A percentile compares a stretch with the other conserved stretches of the same genome.
Evolutionary conservation across 805 yeast species (phyloP).

Genomic region (Ogataea corticis): DNA sequence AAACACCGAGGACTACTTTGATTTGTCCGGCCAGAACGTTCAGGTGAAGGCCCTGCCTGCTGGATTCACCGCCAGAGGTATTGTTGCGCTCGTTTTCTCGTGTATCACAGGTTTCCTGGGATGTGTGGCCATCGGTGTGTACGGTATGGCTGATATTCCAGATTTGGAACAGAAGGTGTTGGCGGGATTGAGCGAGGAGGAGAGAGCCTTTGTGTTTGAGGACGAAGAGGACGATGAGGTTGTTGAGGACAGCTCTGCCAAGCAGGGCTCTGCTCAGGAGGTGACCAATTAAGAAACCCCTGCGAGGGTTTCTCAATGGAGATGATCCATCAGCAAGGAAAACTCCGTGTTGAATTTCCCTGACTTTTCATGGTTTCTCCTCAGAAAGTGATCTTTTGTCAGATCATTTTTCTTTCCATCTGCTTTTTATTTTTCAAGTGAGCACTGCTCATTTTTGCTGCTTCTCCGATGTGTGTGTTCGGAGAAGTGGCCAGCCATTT

Average conservation of each 20-base stretch:
- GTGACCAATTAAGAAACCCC: slow-evolving; percentile 1
- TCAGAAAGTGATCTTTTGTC: too few relatives aligned
- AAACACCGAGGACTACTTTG: slow-evolving; percentile 58
- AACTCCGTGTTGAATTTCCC: too few relatives aligned
- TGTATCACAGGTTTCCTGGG: slow-evolving; percentile 85
- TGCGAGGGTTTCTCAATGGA: too few relatives aligned
- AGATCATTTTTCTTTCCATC: too few relatives aligned
- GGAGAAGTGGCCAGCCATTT: too few relatives aligned
- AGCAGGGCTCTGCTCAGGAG: slow-evolving; percentile 15
- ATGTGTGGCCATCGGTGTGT: slow-evolving; percentile 68
- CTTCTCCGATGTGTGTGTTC: slow-evolving; percentile 7
- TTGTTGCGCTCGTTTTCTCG: slow-evolving; percentile 90
- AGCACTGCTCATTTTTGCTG: too few relatives aligned
- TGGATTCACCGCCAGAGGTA: slow-evolving; percentile 95
- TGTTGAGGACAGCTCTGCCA: slow-evolving; percentile 11
- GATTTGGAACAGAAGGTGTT: slow-evolving; percentile 64
- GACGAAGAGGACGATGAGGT: slow-evolving; percentile 31
- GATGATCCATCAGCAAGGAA: too few relatives aligned
- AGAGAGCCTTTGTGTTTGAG: slow-evolving; percentile 37
- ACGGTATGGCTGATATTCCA: slow-evolving; percentile 84
- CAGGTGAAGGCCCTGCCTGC: slow-evolving; percentile 70
- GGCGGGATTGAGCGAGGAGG: slow-evolving; percentile 52
- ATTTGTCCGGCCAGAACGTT: slow-evolving; percentile 72
- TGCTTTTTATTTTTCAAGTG: too few relatives aligned
- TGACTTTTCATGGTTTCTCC: too few relatives aligned